Evolutionary conservation across 441 rosid genomes (phyloP), one percentile per base, ranked within the genome.

Genomic region (Macaranga tanarius): DNA sequence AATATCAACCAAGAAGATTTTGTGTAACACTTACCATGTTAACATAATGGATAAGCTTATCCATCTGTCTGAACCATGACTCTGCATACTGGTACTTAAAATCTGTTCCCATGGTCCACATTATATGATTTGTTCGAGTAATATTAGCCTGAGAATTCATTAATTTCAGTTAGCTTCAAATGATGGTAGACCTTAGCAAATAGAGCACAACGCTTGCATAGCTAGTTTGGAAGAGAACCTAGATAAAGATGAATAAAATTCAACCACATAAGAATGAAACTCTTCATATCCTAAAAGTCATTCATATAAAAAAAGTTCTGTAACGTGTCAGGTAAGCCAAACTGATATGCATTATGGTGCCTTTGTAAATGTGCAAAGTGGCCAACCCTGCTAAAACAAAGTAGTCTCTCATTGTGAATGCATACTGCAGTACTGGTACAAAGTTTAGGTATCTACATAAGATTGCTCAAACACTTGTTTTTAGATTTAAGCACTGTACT

Each of bases 41-140:
- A 81, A 94, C 99, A 83, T 96, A 96, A 79, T 94, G 98, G 80
- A 96, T 86, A 67, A 96, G 84, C 84, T 93, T 96, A 86, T 96
- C 99, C 98, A 96, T 85, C 70, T 96, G 87, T 63, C 95, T 86
- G 81, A 79, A 96, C 99, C 99, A 96, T 50, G 98, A 78, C 73
- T 81, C 84, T 25, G 99, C 99, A 79, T 91, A 96, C 75, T 96
- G 99, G 84, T 92, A 96, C 80, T 86, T 88, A 81, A 96, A 96
- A 86, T 96, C 99, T 76, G 99, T 93, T 81, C 99, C 99, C 99
- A 94, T 92, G 58, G 99, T 96, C 86, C 90, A 96, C 99, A 96
- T 96, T 70, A 96, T 83, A 74, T 96, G 99, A 84, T 96, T 80
- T 62, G 91, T 83, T 73, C 91, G 85, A 73, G 99, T 96, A 62